Conservation (phyloP, 2,329 filamentous ascomycete genomes). For the Magnaporthiopsis incrustans region DNA sequence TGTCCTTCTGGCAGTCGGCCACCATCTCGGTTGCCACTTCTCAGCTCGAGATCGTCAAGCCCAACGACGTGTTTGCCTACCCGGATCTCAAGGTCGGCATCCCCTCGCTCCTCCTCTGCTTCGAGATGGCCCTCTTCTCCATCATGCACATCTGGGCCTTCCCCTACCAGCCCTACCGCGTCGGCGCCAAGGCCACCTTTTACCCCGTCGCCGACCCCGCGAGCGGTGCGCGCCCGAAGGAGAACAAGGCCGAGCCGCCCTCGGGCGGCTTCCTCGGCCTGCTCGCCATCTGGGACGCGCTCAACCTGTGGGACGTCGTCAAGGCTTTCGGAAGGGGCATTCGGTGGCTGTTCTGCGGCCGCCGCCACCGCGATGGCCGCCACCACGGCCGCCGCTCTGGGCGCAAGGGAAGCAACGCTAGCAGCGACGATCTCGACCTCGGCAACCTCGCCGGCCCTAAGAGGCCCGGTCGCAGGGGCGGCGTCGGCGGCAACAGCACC, state of each 20-base stretch:
- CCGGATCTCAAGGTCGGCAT: slow-evolving; percentile 77
- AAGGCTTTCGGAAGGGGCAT: slow-evolving; percentile 72
- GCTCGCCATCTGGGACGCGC: slow-evolving; percentile 59
- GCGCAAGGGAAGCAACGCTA: slow-evolving; percentile 13
- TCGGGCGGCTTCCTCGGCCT: slow-evolving; percentile 57
- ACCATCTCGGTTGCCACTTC: slow-evolving; percentile 45
- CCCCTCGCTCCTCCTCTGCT: slow-evolving; percentile 66
- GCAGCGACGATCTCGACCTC: slow-evolving; percentile 8
- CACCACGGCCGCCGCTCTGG: slow-evolving; percentile 26
- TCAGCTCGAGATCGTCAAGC: slow-evolving; percentile 52
- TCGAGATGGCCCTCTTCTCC: slow-evolving; percentile 79
- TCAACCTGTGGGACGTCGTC: slow-evolving; percentile 76
- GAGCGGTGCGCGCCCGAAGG: slow-evolving; percentile 28
- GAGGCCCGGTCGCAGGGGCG: slow-evolving; percentile 11
- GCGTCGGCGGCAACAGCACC: slow-evolving; percentile 26
- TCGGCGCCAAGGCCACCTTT: slow-evolving; percentile 31
- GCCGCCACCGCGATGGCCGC: slow-evolving; percentile 42
- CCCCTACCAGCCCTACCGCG: slow-evolving; percentile 62
- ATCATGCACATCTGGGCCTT: slow-evolving; percentile 78
- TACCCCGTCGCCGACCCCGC: slow-evolving; percentile 37
- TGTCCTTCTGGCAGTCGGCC: slow-evolving; percentile 76
- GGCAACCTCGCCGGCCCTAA: slow-evolving; percentile 13
- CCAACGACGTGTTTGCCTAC: slow-evolving; percentile 54
- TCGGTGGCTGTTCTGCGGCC: slow-evolving; percentile 73
- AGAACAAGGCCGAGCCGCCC: slow-evolving; percentile 42